Conservation (phyloP, 805 yeast genomes). For the Nakazawaea ishiwadae region DNA sequence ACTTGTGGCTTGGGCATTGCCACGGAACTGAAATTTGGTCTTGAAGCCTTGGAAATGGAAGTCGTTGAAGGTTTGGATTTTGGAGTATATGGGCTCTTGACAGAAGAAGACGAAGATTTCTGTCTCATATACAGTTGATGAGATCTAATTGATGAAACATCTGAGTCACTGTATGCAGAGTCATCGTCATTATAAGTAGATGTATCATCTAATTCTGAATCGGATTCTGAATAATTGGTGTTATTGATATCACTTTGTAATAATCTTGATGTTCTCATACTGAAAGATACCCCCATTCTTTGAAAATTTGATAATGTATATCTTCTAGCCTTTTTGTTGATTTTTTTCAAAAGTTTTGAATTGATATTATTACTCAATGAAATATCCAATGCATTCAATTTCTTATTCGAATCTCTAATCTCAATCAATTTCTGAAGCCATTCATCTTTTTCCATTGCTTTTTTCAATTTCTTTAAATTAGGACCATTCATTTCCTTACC, state of each 20-base stretch:
- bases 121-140: neutral
- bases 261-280: constrained; percentile 63
- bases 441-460: constrained; percentile 51
- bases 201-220: constrained; percentile 22
- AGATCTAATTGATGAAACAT: constrained; percentile 7
- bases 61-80: neutral
- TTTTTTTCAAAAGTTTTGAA: constrained; percentile 22
- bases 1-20: constrained; percentile 67
- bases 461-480: constrained; percentile 42
- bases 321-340: constrained; percentile 29
- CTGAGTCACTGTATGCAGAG: constrained; percentile 9
- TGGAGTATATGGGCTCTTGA: neutral
- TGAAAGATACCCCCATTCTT: constrained; percentile 71
- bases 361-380: constrained; percentile 15
- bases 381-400: constrained; percentile 3
- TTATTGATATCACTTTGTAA: constrained; percentile 27
- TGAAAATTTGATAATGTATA: constrained; percentile 63
- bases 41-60: constrained; percentile 23
- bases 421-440: constrained; percentile 81
- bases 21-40: constrained; percentile 67
- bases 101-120: neutral
- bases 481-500: constrained; percentile 44
- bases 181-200: constrained; percentile 8
- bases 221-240: constrained; percentile 15
- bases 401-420: constrained; percentile 43